A percentile compares a stretch with the other conserved stretches of the same genome.
phyloP scores from a whole-genome alignment of 2,329 filamentous ascomycete species.

The Aspergillus sp. region DNA sequence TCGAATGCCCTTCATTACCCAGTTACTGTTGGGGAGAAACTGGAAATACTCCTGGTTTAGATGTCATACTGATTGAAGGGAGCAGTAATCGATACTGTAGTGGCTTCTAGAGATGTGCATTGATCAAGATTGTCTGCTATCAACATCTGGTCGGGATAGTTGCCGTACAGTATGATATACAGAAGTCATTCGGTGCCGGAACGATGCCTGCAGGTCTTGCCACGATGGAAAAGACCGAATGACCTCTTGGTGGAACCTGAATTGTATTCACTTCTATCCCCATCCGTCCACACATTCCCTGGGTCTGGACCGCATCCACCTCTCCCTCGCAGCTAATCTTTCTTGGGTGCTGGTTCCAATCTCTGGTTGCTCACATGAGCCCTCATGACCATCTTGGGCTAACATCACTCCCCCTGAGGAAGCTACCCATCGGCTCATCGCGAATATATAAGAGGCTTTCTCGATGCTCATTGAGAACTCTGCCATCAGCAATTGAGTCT shows the following conservation, averaged over 20 bases:
- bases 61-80: background rate
- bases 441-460: conserved; percentile 21
- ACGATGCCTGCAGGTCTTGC: conserved; percentile 9
- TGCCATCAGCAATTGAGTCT: conserved; percentile 14
- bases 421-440: conserved; percentile 7
- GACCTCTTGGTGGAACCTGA: conserved; percentile 14
- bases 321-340: conserved; percentile 10
- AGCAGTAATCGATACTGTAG: background rate
- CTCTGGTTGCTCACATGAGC: conserved; percentile 25
- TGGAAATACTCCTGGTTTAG: background rate
- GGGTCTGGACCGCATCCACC: conserved; percentile 16
- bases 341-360: conserved; percentile 12
- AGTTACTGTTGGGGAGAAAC: background rate
- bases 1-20: background rate
- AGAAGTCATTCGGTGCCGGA: background rate
- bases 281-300: conserved; percentile 10
- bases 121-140: background rate
- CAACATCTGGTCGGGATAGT: background rate
- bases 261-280: background rate
- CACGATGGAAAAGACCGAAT: conserved; percentile 16
- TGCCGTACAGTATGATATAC: background rate
- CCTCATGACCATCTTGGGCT: conserved; percentile 12
- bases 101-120: background rate
- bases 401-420: conserved; percentile 1
- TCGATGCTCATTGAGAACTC: conserved; percentile 1